A percentile compares a stretch with the other conserved stretches of the same genome.
Evolutionary conservation across 352 stramenopile species (phyloP).

Genomic region (Globisporangium spiculum): DNA sequence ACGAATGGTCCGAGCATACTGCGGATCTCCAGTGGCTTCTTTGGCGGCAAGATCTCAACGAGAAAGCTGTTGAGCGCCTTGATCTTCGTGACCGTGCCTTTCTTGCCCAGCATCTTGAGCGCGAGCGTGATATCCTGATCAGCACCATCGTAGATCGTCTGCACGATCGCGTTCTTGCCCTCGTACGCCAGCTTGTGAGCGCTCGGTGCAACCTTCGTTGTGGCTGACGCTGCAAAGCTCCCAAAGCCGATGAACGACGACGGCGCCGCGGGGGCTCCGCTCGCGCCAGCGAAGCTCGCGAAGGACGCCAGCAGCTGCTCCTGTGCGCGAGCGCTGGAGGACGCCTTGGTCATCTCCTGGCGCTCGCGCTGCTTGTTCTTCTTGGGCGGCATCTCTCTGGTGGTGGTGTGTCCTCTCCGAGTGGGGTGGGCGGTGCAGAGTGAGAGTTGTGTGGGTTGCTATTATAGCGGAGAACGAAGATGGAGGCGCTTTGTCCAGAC

Average conservation of each 20-base stretch:
- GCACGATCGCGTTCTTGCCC: conserved; percentile 19
- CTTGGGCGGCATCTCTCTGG: conserved; percentile 41
- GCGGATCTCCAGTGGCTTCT: conserved; percentile 54
- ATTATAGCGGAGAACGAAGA: not conserved
- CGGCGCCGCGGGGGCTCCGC: conserved; percentile 10
- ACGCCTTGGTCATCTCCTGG: conserved; percentile 77
- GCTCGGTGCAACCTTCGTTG: conserved; percentile 16
- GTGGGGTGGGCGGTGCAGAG: not conserved
- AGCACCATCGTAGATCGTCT: conserved; percentile 71
- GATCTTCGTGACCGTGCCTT: conserved; percentile 74
- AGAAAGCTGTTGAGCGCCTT: conserved; percentile 76
- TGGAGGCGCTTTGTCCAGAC: not conserved
- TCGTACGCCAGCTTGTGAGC: conserved; percentile 5
- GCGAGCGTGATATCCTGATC: conserved; percentile 76
- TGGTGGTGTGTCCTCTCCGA: not conserved
- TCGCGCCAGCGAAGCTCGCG: conserved; percentile 8
- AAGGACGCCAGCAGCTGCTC: conserved; percentile 47
- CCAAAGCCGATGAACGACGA: conserved; percentile 72
- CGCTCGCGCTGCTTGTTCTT: conserved; percentile 89
- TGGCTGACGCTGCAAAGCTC: conserved; percentile 44
- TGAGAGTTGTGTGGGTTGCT: conserved; percentile 1
- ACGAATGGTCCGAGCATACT: conserved; percentile 74
- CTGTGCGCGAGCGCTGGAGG: conserved; percentile 75
- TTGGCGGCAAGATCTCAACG: conserved; percentile 53
- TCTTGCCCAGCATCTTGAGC: conserved; percentile 87